phyloP scores from a whole-genome alignment of 495 filamentous ascomycete genomes.

The Bacidia gigantensis region DNA sequence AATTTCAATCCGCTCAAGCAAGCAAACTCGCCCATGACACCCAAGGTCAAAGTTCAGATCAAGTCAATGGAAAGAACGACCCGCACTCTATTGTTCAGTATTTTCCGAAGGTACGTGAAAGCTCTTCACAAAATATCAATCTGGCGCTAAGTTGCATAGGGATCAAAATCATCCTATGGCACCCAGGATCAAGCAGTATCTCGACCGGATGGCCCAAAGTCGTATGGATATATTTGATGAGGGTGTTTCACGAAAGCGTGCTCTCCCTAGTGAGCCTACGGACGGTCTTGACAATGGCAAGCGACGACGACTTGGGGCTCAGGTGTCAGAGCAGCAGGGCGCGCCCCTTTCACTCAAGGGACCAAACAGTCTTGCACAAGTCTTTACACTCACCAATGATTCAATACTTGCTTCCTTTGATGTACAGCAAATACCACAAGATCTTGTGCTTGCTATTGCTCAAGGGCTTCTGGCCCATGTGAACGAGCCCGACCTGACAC shows the following conservation, averaged over 20 bases:
- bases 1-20: constrained; percentile 82
- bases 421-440: constrained; percentile 58
- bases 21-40: constrained; percentile 60
- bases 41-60: constrained; percentile 63
- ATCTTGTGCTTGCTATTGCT: constrained; percentile 63
- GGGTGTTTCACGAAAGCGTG: constrained; percentile 57
- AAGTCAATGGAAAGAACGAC: constrained; percentile 92
- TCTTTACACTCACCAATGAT: constrained; percentile 75
- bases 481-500: constrained; percentile 47
- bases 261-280: constrained; percentile 46
- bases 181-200: constrained; percentile 63
- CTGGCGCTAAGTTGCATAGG: constrained; percentile 27
- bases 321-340: constrained; percentile 35
- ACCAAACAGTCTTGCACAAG: constrained; percentile 57
- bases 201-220: constrained; percentile 62
- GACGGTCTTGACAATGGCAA: constrained; percentile 59
- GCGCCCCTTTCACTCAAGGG: constrained; percentile 57
- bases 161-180: constrained; percentile 55
- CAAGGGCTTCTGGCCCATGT: constrained; percentile 53
- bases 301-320: constrained; percentile 50
- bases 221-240: constrained; percentile 66
- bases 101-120: constrained; percentile 54
- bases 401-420: constrained; percentile 62
- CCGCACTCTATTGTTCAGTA: constrained; percentile 63
- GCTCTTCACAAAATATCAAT: constrained; percentile 1